Percentiles rank a stretch among this genome's conserved stretches.
These are phyloP conservation scores for Leptodontidium sp. DNA, from an alignment of 2,329 filamentous ascomycete genomes.

Conservation along the genomic window DNA sequence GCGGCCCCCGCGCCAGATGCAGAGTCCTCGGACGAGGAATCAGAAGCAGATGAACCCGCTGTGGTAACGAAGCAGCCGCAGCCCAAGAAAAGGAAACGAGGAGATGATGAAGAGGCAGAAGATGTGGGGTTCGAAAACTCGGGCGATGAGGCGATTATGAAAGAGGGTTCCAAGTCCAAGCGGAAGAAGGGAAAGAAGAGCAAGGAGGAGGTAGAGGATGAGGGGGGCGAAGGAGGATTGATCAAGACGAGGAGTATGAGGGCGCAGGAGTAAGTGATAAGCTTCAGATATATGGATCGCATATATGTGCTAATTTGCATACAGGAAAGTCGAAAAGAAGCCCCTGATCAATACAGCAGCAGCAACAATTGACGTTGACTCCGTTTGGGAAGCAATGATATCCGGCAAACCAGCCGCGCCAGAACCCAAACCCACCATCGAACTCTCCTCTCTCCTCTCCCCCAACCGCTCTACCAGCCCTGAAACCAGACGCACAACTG, in stretches of 20 bases:
- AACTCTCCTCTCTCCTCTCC: conserved; percentile 20
- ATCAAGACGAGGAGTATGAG: conserved; percentile 78
- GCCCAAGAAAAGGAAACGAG: conserved; percentile 48
- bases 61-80: conserved; percentile 37
- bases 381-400: conserved; percentile 73
- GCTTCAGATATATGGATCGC: background rate
- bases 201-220: conserved; percentile 62
- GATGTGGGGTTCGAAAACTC: conserved; percentile 70
- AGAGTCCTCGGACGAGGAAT: conserved; percentile 57
- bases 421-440: conserved; percentile 20
- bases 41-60: conserved; percentile 49
- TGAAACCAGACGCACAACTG: conserved; percentile 1
- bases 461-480: conserved; percentile 20
- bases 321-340: conserved; percentile 42
- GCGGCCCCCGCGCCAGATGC: conserved; percentile 52
- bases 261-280: conserved; percentile 64
- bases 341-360: conserved; percentile 38
- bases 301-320: conserved; percentile 17
- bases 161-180: conserved; percentile 63
- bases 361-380: conserved; percentile 75
- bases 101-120: conserved; percentile 47
- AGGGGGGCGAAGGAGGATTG: conserved; percentile 70
- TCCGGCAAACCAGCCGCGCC: conserved; percentile 48
- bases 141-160: conserved; percentile 75
- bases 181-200: conserved; percentile 53